Base-by-base conservation (phyloP, 1,284 basidiomycete genomes). In the Xerocomus nothofagi region DNA sequence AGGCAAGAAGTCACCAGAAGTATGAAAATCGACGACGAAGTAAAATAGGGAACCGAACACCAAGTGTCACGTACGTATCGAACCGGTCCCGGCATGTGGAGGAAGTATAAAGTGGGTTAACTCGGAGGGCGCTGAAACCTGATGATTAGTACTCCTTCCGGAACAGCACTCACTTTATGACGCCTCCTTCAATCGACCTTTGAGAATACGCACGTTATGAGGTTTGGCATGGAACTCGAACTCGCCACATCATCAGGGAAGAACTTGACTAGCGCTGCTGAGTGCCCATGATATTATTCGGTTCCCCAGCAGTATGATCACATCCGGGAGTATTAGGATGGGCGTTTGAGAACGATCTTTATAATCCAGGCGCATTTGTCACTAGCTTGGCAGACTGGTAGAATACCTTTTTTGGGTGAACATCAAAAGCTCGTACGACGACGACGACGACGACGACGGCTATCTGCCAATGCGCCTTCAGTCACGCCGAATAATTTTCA, bases 101-200 rank as follows among this genome's bases (percentile, higher is more conserved):
- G 30, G 51, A 42, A 55, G 30, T 21, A 32, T 54, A 21, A 27
- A 32, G 32, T 18, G 29, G 18, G 40, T 45, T 47, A 20, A 15
- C 17, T 6, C 37, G 45, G 44, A 40, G 20, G 23, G n/a, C n/a
- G 21, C 12, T 29, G 27, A 12, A 29, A 11, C 12, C 14, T 12
- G 33, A 20, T 20, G 18, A 20, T 17, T n/a, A n/a, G 5, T 5
- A 14, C n/a, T 14, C 11, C 5, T 14, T 23, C 18, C n/a, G 42
- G 20, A 6, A 29, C 11, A 20, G 10, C 7, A 4, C 30, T 26
- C 24, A n/a, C n/a, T n/a, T n/a, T n/a, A n/a, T n/a, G n/a, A n/a
- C n/a, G n/a, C n/a, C n/a, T n/a, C n/a, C n/a, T n/a, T n/a, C n/a
- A n/a, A n/a, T n/a, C n/a, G n/a, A n/a, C n/a, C n/a, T n/a, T n/a